Evolutionary conservation across 208 protist species (phyloP).

Genomic region (Leishmania tropica): DNA sequence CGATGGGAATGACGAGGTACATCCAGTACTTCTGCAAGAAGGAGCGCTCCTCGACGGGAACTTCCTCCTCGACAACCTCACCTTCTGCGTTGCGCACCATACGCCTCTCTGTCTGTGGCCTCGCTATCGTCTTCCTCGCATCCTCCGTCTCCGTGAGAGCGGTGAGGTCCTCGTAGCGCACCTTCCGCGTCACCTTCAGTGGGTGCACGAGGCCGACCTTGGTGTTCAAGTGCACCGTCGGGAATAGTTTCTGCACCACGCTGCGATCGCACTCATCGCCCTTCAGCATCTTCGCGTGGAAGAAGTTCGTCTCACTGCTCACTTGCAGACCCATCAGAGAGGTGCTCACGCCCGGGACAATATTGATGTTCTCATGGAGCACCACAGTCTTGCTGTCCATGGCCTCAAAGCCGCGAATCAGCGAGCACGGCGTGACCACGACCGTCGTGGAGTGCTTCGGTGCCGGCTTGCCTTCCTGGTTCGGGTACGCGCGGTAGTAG

Average conservation of each 20-base stretch:
- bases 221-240: conserved; percentile 56
- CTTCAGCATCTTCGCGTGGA: conserved; percentile 86
- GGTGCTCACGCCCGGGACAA: conserved; percentile 59
- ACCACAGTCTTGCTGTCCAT: conserved; percentile 72
- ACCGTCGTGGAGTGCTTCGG: conserved; percentile 38
- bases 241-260: conserved; percentile 83
- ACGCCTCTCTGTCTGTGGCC: conserved; percentile 37
- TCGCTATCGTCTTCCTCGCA: conserved; percentile 30
- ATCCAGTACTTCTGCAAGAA: conserved; percentile 93
- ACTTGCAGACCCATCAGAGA: conserved; percentile 74
- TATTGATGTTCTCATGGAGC: conserved; percentile 66
- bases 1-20: conserved; percentile 71
- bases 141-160: conserved; percentile 29
- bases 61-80: conserved; percentile 69
- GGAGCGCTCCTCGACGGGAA: conserved; percentile 64
- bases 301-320: conserved; percentile 79
- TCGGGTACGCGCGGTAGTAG: conserved; percentile 67
- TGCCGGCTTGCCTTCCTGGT: conserved; percentile 20
- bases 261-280: conserved; percentile 85
- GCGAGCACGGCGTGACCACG: conserved; percentile 72
- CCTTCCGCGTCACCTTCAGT: conserved; percentile 33
- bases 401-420: conserved; percentile 88
- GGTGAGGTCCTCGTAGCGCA: conserved; percentile 78
- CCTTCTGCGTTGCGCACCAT: conserved; percentile 54
- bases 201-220: conserved; percentile 51